phyloP scores from a whole-genome alignment of 78 protist species.

The Cavenderia fasciculata region DNA sequence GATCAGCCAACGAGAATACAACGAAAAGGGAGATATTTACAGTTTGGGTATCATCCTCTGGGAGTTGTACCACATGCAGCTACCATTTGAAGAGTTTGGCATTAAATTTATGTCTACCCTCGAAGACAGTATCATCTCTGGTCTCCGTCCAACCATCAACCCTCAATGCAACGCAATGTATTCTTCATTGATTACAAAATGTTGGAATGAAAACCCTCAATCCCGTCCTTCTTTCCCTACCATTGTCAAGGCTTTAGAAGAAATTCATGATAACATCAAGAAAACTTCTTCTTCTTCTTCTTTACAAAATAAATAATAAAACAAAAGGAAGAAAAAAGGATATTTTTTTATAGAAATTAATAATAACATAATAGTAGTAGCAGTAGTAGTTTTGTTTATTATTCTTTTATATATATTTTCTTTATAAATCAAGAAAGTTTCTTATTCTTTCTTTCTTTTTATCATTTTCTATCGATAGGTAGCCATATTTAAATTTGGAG shows the following conservation, averaged over 20 bases:
- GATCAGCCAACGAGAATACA: constrained; percentile 32
- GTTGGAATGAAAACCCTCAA: constrained; percentile 59
- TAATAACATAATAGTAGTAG: no score
- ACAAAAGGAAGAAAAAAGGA: no score
- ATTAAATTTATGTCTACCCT: constrained; percentile 74
- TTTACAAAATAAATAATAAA: no score
- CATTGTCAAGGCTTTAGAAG: constrained; percentile 31
- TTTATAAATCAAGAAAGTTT: no score
- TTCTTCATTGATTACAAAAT: constrained; percentile 43
- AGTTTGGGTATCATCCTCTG: constrained; percentile 80
- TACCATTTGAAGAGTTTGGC: constrained; percentile 73
- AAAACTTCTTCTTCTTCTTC: no score
- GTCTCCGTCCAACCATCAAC: constrained; percentile 68
- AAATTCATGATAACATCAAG: no score
- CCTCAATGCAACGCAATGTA: constrained; percentile 30
- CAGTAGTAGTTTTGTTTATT: no score
- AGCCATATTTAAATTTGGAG: no score
- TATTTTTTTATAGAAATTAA: no score
- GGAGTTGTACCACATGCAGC: constrained; percentile 69
- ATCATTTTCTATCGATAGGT: no score
- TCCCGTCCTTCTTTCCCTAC: constrained; percentile 43
- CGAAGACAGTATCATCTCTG: constrained; percentile 65
- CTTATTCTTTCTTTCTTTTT: no score
- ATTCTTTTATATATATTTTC: no score
- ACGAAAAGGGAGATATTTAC: constrained; percentile 75